A percentile compares a stretch with the other conserved stretches of the same genome.
phyloP scores from a whole-genome alignment of 1,284 basidiomycete species.

The Austroboletus novae-zelandiae region DNA sequence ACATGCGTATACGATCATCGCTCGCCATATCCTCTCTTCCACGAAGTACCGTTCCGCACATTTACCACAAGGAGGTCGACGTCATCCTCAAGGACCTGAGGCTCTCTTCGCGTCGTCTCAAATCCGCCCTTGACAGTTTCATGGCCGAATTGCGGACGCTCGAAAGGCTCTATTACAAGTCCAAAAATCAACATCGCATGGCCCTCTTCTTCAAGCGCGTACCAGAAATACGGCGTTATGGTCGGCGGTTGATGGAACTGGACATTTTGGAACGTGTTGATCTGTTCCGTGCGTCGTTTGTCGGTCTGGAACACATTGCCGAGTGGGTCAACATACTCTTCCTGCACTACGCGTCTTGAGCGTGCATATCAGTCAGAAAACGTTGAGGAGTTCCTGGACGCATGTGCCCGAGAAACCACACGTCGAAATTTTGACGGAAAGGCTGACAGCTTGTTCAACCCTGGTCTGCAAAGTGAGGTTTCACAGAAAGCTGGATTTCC shows the following conservation, averaged over 20 bases:
- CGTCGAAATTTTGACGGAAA: conserved; percentile 36
- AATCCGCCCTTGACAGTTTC: conserved; percentile 41
- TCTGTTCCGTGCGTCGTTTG: conserved; percentile 56
- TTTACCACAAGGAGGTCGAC: conserved; percentile 48
- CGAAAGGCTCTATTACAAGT: conserved; percentile 72
- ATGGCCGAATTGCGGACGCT: conserved; percentile 58
- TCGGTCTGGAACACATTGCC: conserved; percentile 39
- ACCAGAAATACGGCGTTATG: conserved; percentile 57
- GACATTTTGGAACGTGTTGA: conserved; percentile 44
- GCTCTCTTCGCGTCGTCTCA: conserved; percentile 48
- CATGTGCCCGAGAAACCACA: conserved; percentile 44
- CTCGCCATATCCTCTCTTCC: conserved; percentile 25
- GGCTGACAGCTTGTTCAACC: conserved; percentile 33
- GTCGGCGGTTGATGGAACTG: conserved; percentile 45
- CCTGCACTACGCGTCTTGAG: not conserved
- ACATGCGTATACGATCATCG: conserved; percentile 6
- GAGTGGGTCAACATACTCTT: conserved; percentile 39
- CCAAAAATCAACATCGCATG: conserved; percentile 73
- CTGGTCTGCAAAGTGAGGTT: conserved; percentile 49
- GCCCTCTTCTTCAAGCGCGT: conserved; percentile 71
- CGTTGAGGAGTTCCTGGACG: conserved; percentile 59
- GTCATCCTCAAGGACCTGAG: conserved; percentile 60
- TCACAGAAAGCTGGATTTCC: not conserved
- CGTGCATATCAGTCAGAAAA: conserved; percentile 39
- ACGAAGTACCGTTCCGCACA: conserved; percentile 37